Evolutionary conservation across 116 monocot genomes (phyloP).

Genomic region (Papilionanthe hybrid): DNA sequence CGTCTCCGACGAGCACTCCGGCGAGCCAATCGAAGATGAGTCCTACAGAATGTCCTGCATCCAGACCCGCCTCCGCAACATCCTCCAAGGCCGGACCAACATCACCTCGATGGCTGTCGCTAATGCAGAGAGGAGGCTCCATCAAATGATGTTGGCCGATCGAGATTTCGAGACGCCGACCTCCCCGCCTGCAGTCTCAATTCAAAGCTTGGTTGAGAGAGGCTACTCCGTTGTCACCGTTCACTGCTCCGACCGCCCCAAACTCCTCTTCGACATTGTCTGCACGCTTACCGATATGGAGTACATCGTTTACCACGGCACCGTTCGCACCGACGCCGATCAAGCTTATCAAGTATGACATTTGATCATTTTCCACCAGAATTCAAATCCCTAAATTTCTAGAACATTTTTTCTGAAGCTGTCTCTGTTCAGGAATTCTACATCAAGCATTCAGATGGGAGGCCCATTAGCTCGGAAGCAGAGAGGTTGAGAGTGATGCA

Average conservation of each 20-base stretch:
- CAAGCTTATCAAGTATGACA: slow-evolving; percentile 16
- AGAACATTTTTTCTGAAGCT: neutral
- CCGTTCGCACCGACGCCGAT: slow-evolving; percentile 18
- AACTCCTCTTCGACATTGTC: slow-evolving; percentile 36
- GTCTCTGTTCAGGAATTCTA: slow-evolving; percentile 19
- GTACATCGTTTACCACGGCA: slow-evolving; percentile 36
- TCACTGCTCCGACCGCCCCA: slow-evolving; percentile 20
- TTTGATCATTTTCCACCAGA: neutral
- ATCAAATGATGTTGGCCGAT: slow-evolving; percentile 27
- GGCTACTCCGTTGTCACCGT: slow-evolving; percentile 30
- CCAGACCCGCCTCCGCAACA: slow-evolving; percentile 20
- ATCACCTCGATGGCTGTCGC: neutral
- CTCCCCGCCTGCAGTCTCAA: slow-evolving; percentile 4
- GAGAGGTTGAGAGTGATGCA: slow-evolving; percentile 23
- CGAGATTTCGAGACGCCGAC: slow-evolving; percentile 11
- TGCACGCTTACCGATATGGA: slow-evolving; percentile 37
- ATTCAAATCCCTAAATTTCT: neutral
- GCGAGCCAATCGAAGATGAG: slow-evolving; percentile 14
- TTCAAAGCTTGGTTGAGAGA: slow-evolving; percentile 24
- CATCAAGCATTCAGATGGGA: slow-evolving; percentile 24
- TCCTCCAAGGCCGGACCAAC: slow-evolving; percentile 11
- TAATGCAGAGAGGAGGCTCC: slow-evolving; percentile 27
- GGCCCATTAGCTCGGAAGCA: slow-evolving; percentile 25
- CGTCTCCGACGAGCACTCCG: slow-evolving; percentile 20
- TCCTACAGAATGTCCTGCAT: slow-evolving; percentile 12